These are phyloP conservation scores for Xylariaceae sp. DNA, from an alignment of 2,329 filamentous ascomycete genomes.

Conservation along the genomic window DNA sequence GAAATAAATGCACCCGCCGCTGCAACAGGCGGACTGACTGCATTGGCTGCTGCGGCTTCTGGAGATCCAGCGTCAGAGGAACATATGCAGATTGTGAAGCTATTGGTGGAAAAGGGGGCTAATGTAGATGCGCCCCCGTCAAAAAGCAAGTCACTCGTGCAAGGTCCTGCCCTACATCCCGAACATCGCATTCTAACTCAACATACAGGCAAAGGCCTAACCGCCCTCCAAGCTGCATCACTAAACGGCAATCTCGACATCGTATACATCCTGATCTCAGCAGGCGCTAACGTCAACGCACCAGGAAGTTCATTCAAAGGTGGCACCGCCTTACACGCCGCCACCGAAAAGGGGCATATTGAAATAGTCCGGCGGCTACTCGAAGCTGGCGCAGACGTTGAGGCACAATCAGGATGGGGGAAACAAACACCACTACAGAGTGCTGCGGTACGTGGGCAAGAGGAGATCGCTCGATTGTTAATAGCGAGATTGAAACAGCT, in stretches of 20 bases:
- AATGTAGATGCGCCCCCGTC: conserved; percentile 34
- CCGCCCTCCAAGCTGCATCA: conserved; percentile 39
- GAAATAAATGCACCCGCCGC: conserved; percentile 33
- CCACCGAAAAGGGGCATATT: conserved; percentile 28
- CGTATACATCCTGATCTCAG: conserved; percentile 27
- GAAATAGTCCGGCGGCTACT: conserved; percentile 31
- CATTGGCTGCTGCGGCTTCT: conserved; percentile 37
- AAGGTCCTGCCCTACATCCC: background rate
- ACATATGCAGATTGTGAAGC: conserved; percentile 25
- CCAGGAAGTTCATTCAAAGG: conserved; percentile 32
- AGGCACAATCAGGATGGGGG: conserved; percentile 28
- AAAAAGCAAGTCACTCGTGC: conserved; percentile 16
- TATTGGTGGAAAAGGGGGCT: conserved; percentile 32
- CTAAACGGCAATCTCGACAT: conserved; percentile 23
- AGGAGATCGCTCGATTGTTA: conserved; percentile 41
- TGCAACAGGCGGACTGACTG: conserved; percentile 36
- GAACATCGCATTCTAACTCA: background rate
- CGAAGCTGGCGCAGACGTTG: conserved; percentile 35
- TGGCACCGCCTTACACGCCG: conserved; percentile 40
- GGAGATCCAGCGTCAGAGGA: conserved; percentile 29
- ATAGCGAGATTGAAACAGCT: conserved; percentile 10
- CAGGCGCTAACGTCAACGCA: conserved; percentile 32
- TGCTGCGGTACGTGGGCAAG: conserved; percentile 35
- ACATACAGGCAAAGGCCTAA: conserved; percentile 33
- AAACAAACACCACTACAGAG: conserved; percentile 35